phyloP scores from a whole-genome alignment of 208 protist species.

The Leishmania guyanensis region DNA sequence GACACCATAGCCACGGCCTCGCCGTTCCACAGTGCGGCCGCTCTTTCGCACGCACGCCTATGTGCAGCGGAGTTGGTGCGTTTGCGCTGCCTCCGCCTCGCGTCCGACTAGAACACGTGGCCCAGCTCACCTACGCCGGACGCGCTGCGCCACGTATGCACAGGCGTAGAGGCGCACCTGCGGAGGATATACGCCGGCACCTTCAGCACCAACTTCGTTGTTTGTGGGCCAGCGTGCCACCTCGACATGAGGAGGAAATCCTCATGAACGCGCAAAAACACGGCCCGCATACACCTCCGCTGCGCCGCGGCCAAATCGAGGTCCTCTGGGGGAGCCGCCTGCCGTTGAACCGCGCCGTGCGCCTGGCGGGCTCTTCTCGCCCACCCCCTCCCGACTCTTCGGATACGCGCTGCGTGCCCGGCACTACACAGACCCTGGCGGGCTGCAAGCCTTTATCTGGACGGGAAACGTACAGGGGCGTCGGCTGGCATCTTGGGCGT shows the following conservation, averaged over 20 bases:
- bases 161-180: background rate
- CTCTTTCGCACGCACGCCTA: background rate
- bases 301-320: no score
- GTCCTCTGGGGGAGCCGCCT: background rate
- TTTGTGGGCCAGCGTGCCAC: background rate
- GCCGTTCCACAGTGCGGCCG: background rate
- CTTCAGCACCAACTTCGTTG: background rate
- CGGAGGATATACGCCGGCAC: background rate
- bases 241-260: no score
- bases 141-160: background rate
- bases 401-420: background rate
- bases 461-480: background rate
- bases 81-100: background rate
- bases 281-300: no score
- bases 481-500: background rate
- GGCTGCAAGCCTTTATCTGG: background rate
- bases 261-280: background rate
- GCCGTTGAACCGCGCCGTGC: background rate
- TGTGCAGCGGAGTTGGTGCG: background rate
- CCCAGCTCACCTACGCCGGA: background rate
- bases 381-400: background rate
- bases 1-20: background rate
- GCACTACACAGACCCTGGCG: background rate
- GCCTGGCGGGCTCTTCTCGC: background rate
- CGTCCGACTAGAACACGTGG: background rate